phyloP scores from a whole-genome alignment of 345 rosid species.

The Melastoma malabathricum region DNA sequence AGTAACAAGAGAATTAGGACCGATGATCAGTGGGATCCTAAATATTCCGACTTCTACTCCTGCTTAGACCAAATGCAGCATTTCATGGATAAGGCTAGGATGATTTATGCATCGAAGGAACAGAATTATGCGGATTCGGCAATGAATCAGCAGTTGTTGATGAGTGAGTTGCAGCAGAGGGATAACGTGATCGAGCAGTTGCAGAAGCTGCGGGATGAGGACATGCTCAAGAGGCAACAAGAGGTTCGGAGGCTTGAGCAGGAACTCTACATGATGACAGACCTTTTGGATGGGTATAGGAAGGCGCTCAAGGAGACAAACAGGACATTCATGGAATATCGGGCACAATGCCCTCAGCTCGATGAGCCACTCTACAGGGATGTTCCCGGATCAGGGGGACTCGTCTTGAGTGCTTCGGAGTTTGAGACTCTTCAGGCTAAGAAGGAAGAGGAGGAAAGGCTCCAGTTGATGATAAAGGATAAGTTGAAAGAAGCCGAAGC shows the following conservation, averaged over 20 bases:
- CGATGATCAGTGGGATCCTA: slow-evolving; percentile 41
- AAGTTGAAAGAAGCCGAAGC: slow-evolving; percentile 42
- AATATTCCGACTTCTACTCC: slow-evolving; percentile 27
- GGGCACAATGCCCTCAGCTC: slow-evolving; percentile 33
- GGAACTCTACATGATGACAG: slow-evolving; percentile 59
- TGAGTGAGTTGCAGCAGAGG: slow-evolving; percentile 38
- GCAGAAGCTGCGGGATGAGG: slow-evolving; percentile 49
- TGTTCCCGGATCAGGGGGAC: slow-evolving; percentile 64
- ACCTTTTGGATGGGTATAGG: slow-evolving; percentile 59
- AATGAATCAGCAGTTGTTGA: slow-evolving; percentile 40
- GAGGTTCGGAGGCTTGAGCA: slow-evolving; percentile 54
- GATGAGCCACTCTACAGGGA: slow-evolving; percentile 65
- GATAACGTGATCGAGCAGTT: slow-evolving; percentile 34
- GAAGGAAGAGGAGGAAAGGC: slow-evolving; percentile 64
- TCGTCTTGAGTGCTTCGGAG: slow-evolving; percentile 54
- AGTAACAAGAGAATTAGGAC: slow-evolving; percentile 55
- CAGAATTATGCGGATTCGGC: slow-evolving; percentile 24
- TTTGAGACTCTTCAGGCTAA: slow-evolving; percentile 50
- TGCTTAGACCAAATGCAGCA: slow-evolving; percentile 38
- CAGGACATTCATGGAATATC: slow-evolving; percentile 49
- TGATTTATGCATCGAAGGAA: slow-evolving; percentile 36
- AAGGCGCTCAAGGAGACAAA: slow-evolving; percentile 59
- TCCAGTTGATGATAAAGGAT: slow-evolving; percentile 21
- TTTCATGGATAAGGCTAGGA: slow-evolving; percentile 34
- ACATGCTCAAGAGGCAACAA: slow-evolving; percentile 33